Conservation (phyloP, 177 flowering plant species). For the Vitis hybrid region DNA sequence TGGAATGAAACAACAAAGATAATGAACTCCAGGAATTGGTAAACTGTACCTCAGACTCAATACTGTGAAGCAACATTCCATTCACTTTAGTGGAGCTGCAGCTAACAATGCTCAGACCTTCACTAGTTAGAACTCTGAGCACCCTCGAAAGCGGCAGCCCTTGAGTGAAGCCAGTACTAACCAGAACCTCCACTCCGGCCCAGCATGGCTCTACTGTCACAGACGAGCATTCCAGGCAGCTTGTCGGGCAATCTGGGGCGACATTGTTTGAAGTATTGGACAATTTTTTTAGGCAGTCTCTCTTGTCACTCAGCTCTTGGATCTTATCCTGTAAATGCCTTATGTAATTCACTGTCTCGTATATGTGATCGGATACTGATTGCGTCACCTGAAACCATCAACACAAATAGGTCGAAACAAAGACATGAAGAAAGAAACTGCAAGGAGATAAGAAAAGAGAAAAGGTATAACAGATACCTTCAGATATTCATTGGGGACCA, state of each 20-base stretch:
- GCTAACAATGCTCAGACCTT: conserved; percentile 26
- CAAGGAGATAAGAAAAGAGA: too few relatives aligned
- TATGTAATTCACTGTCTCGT: conserved; percentile 28
- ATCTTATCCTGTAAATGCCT: conserved; percentile 18
- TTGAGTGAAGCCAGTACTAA: conserved; percentile 5
- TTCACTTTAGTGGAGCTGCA: conserved; percentile 30
- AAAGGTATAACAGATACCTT: conserved; percentile 16
- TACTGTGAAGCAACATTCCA: conserved; percentile 21
- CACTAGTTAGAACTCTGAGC: conserved; percentile 13
- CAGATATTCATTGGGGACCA: conserved; percentile 34
- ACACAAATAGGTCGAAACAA: neutral
- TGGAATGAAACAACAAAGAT: neutral
- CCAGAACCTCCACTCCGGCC: conserved; percentile 21
- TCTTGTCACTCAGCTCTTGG: conserved; percentile 14
- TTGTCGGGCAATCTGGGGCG: neutral
- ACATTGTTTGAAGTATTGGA: neutral
- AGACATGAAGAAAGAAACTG: neutral
- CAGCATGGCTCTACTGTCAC: conserved; percentile 12
- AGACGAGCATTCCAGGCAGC: neutral
- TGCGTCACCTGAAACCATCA: conserved; percentile 39
- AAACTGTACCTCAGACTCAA: conserved; percentile 29
- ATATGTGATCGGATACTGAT: conserved; percentile 32
- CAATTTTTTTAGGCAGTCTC: conserved; percentile 21
- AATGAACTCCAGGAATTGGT: neutral
- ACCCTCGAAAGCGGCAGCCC: conserved; percentile 27